Evolutionary conservation across 2,329 filamentous ascomycete genomes (phyloP).

Genomic region (Conoideocrella luteorostrata): DNA sequence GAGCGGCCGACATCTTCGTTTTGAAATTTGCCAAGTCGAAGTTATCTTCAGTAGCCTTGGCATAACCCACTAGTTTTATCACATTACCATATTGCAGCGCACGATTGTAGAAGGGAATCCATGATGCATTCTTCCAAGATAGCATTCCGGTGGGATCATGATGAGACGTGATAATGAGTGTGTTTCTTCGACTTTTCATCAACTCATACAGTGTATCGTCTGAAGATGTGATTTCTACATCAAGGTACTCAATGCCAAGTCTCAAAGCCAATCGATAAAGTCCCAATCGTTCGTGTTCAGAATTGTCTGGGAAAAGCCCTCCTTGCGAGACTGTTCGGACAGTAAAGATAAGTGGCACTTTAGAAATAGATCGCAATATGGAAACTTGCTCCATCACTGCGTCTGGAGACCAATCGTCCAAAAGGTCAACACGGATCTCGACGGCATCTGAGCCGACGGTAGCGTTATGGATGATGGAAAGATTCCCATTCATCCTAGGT

Average conservation of each 20-base stretch:
- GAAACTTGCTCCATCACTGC: conserved; percentile 79
- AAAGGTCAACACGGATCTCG: conserved; percentile 85
- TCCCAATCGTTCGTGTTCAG: conserved; percentile 60
- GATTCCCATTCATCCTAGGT: conserved; percentile 60
- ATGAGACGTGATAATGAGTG: conserved; percentile 88
- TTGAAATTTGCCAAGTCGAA: conserved; percentile 80
- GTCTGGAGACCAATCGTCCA: conserved; percentile 68
- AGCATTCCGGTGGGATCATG: conserved; percentile 76
- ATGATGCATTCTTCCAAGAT: conserved; percentile 88
- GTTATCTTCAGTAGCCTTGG: conserved; percentile 74
- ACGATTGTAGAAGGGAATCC: conserved; percentile 84
- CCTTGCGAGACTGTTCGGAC: conserved; percentile 81
- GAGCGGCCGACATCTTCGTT: conserved; percentile 62
- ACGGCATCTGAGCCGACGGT: conserved; percentile 87
- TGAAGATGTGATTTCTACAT: conserved; percentile 84
- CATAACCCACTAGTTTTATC: conserved; percentile 87
- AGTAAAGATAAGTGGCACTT: conserved; percentile 85
- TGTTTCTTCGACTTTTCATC: conserved; percentile 59
- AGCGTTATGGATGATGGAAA: conserved; percentile 61
- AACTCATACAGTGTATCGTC: conserved; percentile 67
- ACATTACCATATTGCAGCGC: conserved; percentile 86
- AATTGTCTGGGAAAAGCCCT: conserved; percentile 76
- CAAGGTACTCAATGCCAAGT: conserved; percentile 85
- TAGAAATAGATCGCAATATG: conserved; percentile 63
- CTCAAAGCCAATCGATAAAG: conserved; percentile 76